phyloP scores from a whole-genome alignment of 257 asterid genomes.

The Sherardia arvensis region DNA sequence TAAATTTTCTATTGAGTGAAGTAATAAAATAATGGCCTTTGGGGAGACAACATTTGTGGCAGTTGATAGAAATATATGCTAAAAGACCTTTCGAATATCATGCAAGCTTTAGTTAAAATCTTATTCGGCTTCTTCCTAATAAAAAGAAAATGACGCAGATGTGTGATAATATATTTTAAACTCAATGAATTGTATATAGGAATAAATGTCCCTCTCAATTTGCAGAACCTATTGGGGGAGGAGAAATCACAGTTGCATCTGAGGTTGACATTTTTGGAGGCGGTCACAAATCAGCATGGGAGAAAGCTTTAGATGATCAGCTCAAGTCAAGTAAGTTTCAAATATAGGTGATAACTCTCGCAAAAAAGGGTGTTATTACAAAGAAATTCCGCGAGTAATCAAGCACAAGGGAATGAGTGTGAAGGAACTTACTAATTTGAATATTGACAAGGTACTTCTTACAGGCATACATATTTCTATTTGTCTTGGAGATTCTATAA shows the following conservation, averaged over 20 bases:
- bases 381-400: conserved; percentile 76
- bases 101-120: not conserved
- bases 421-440: conserved; percentile 74
- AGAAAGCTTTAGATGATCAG: conserved; percentile 62
- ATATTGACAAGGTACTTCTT: conserved; percentile 75
- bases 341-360: conserved; percentile 32
- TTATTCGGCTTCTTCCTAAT: not conserved
- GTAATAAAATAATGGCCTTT: not conserved
- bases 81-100: not conserved
- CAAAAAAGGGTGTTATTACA: conserved; percentile 69
- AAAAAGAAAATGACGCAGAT: not conserved
- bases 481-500: not conserved
- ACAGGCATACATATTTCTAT: not conserved
- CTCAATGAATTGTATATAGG: conserved; percentile 5
- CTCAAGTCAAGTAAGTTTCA: conserved; percentile 46
- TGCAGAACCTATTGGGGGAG: conserved; percentile 73
- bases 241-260: conserved; percentile 75
- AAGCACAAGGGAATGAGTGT: conserved; percentile 62
- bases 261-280: conserved; percentile 50
- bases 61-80: not conserved
- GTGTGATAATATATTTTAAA: not conserved
- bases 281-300: conserved; percentile 49
- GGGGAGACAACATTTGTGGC: not conserved
- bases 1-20: not conserved
- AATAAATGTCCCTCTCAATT: conserved; percentile 12